These are phyloP conservation scores for Ochromonas danica DNA, from an alignment of 108 stramenopile genomes.

Conservation along the genomic window DNA sequence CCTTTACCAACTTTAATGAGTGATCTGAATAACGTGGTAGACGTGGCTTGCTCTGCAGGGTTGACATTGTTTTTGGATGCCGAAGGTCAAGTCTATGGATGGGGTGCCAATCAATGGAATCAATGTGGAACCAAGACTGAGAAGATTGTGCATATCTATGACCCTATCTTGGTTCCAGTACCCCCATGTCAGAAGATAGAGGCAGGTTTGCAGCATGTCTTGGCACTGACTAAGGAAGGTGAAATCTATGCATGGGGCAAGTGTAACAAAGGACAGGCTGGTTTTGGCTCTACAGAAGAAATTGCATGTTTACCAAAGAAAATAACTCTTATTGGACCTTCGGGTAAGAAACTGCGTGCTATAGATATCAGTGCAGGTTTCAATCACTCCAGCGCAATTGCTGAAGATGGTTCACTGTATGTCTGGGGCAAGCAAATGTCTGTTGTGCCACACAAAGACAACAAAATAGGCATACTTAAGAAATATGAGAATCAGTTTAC, in stretches of 20 bases:
- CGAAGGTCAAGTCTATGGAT: neutral
- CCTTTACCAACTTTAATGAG: neutral
- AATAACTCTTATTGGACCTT: neutral
- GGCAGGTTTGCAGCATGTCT: neutral
- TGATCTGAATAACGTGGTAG: neutral
- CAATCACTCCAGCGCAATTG: constrained; percentile 78
- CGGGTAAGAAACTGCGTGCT: constrained; percentile 33
- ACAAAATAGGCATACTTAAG: neutral
- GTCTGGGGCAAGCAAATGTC: constrained; percentile 70
- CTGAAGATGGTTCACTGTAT: constrained; percentile 73
- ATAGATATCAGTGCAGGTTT: constrained; percentile 70
- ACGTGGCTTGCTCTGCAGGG: constrained; percentile 8
- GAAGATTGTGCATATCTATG: neutral
- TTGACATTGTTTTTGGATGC: neutral
- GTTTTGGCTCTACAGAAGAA: neutral
- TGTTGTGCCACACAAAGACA: neutral
- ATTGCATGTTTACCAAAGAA: neutral
- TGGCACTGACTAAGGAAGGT: neutral
- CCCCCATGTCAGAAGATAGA: neutral
- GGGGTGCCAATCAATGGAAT: neutral
- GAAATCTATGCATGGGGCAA: neutral
- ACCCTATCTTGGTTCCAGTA: neutral
- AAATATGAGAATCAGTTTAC: neutral
- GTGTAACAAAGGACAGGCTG: neutral
- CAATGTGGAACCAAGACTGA: constrained; percentile 1